These are phyloP conservation scores for Hyaloscypha hepaticicola DNA, from an alignment of 495 filamentous ascomycete species.

Conservation along the genomic window DNA sequence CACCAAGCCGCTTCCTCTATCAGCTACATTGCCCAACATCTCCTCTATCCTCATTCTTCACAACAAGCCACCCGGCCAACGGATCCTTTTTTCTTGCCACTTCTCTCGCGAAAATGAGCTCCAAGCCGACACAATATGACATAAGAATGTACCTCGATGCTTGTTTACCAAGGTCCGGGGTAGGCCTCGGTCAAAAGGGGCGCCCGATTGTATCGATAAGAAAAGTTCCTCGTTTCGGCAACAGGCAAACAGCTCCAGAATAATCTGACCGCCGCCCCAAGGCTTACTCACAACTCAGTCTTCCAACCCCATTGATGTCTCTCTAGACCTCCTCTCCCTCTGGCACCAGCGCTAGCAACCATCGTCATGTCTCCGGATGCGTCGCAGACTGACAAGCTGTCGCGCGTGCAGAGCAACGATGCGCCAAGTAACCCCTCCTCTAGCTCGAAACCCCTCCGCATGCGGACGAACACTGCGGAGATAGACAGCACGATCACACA, in stretches of 20 bases:
- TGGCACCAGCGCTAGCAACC: slow-evolving; percentile 17
- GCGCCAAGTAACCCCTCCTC: slow-evolving; percentile 8
- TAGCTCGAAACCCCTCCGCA: slow-evolving; percentile 17
- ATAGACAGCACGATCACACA: slow-evolving; percentile 78
- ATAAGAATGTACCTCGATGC: not conserved
- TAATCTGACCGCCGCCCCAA: not conserved
- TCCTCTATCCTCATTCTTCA: not conserved
- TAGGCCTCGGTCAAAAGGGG: not conserved
- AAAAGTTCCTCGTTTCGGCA: slow-evolving; percentile 2
- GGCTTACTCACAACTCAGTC: slow-evolving; percentile 1
- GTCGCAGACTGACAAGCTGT: slow-evolving; percentile 17
- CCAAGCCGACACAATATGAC: not conserved
- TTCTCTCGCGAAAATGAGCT: not conserved
- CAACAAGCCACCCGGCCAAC: not conserved
- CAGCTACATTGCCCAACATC: not conserved
- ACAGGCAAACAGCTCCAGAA: not conserved
- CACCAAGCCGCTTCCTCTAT: too few species aligned
- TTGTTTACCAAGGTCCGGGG: not conserved
- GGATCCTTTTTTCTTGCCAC: not conserved
- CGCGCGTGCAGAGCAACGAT: slow-evolving; percentile 14
- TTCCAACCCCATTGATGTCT: slow-evolving; percentile 12
- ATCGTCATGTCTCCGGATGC: slow-evolving; percentile 28
- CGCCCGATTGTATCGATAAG: not conserved
- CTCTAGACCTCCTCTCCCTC: slow-evolving; percentile 11
- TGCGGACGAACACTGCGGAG: slow-evolving; percentile 43